Conservation (phyloP, 202 grass and related monocot genomes). For the Bolboschoenoplectus hybrid region DNA sequence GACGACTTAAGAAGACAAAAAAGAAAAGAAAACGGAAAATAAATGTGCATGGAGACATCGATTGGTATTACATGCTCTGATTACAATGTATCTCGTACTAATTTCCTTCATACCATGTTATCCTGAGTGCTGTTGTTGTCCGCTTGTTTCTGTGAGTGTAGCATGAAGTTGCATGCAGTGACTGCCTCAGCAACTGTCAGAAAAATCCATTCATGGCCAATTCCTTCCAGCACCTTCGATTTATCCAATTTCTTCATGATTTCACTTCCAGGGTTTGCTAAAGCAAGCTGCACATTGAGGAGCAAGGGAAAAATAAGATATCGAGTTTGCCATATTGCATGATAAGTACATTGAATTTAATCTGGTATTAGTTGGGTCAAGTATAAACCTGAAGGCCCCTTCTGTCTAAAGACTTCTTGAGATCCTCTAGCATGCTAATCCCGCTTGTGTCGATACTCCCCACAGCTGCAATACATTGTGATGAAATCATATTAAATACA, state of each 20-base stretch:
- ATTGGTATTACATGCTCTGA: neutral
- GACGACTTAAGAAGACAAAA: neutral
- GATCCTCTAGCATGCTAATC: slow-evolving; percentile 63
- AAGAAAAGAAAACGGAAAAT: neutral
- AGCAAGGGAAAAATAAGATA: slow-evolving; percentile 3
- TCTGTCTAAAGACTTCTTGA: slow-evolving; percentile 52
- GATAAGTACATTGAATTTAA: neutral
- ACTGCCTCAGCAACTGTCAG: slow-evolving; percentile 65
- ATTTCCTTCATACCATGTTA: slow-evolving; percentile 56
- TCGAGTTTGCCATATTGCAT: neutral
- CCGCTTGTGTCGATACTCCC: slow-evolving; percentile 71
- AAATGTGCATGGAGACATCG: neutral
- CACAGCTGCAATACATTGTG: slow-evolving; percentile 47
- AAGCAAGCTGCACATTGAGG: slow-evolving; percentile 58
- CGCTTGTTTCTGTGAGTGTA: slow-evolving; percentile 46
- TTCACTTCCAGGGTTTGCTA: slow-evolving; percentile 82
- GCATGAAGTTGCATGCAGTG: slow-evolving; percentile 49
- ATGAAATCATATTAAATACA: slow-evolving; percentile 1
- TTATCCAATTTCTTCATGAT: slow-evolving; percentile 81
- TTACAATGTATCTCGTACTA: neutral
- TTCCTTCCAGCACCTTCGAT: slow-evolving; percentile 68
- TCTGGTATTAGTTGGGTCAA: neutral
- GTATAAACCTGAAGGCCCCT: slow-evolving; percentile 63
- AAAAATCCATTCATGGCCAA: slow-evolving; percentile 78
- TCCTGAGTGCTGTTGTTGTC: slow-evolving; percentile 35